Evolutionary conservation across 108 stramenopile genomes (phyloP).

Genomic region (Fragilariopsis cylindrus): DNA sequence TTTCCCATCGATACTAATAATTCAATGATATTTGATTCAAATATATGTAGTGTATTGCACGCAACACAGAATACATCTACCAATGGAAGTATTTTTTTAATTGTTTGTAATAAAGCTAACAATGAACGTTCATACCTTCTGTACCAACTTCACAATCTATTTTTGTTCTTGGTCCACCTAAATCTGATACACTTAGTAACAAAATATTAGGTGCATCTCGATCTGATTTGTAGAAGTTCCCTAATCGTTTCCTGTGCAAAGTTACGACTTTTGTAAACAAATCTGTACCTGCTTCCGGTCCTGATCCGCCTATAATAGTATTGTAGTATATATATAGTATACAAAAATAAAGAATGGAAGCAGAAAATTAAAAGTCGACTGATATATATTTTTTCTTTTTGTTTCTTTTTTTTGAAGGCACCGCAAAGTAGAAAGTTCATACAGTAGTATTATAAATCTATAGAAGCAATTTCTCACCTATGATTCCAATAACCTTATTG

Average conservation of each 20-base stretch:
- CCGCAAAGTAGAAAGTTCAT: too few relatives aligned
- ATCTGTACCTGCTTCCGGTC: constrained; percentile 8
- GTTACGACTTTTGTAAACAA: neutral
- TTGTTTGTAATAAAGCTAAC: neutral
- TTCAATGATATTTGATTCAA: neutral
- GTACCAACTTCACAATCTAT: constrained; percentile 5
- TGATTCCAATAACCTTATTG: constrained; percentile 3
- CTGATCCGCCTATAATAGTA: constrained; percentile 1
- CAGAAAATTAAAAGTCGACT: too few relatives aligned
- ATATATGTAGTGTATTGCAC: constrained; percentile 7
- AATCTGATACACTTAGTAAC: constrained; percentile 1
- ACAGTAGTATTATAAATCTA: too few relatives aligned
- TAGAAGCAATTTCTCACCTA: too few relatives aligned
- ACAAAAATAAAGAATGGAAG: too few relatives aligned
- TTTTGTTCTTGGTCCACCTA: constrained; percentile 9
- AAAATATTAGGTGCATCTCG: constrained; percentile 11
- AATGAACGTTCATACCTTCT: neutral
- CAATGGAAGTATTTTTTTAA: constrained; percentile 2
- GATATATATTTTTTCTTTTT: too few relatives aligned
- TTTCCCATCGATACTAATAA: neutral
- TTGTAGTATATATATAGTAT: too few relatives aligned
- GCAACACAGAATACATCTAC: constrained; percentile 1
- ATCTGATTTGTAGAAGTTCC: constrained; percentile 2
- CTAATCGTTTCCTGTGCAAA: neutral
- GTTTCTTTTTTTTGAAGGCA: too few relatives aligned